Conservation (phyloP, 768 basidiomycete genomes). For the Cystoderma amianthinum region DNA sequence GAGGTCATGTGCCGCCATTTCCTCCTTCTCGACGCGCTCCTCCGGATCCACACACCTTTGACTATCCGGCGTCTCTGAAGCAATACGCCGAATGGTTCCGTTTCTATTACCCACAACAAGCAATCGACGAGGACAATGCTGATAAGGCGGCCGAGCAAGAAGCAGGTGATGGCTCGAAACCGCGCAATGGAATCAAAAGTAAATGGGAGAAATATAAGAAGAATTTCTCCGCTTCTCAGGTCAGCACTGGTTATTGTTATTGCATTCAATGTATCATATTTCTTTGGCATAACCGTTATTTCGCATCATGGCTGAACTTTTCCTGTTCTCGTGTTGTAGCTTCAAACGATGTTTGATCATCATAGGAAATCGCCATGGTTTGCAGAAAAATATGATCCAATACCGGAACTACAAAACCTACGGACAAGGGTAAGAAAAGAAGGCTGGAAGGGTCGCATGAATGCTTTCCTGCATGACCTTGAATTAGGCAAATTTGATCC, state of each 20-base stretch:
- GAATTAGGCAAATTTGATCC: slow-evolving; percentile 85
- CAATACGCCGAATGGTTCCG: slow-evolving; percentile 90
- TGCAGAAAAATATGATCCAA: slow-evolving; percentile 88
- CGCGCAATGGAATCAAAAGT: slow-evolving; percentile 75
- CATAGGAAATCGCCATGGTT: slow-evolving; percentile 97
- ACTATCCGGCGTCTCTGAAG: slow-evolving; percentile 75
- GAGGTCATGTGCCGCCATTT: slow-evolving; percentile 43
- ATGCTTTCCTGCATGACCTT: slow-evolving; percentile 71
- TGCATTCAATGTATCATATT: slow-evolving; percentile 17
- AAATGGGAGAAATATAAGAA: slow-evolving; percentile 95
- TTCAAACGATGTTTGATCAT: slow-evolving; percentile 93
- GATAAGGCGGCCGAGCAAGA: slow-evolving; percentile 83
- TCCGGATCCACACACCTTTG: slow-evolving; percentile 74
- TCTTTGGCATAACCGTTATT: slow-evolving; percentile 13
- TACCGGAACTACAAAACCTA: slow-evolving; percentile 60
- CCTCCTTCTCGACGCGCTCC: slow-evolving; percentile 55
- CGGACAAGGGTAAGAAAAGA: slow-evolving; percentile 76
- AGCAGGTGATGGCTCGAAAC: slow-evolving; percentile 76
- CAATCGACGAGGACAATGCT: slow-evolving; percentile 73
- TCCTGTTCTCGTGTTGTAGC: slow-evolving; percentile 47
- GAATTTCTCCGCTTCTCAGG: slow-evolving; percentile 82
- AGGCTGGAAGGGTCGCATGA: slow-evolving; percentile 74
- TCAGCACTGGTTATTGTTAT: slow-evolving; percentile 37
- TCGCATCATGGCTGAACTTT: slow-evolving; percentile 21
- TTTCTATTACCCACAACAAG: slow-evolving; percentile 66